Evolutionary conservation across 306 rosid species (phyloP).

Genomic region (Cucurbita moschata): DNA sequence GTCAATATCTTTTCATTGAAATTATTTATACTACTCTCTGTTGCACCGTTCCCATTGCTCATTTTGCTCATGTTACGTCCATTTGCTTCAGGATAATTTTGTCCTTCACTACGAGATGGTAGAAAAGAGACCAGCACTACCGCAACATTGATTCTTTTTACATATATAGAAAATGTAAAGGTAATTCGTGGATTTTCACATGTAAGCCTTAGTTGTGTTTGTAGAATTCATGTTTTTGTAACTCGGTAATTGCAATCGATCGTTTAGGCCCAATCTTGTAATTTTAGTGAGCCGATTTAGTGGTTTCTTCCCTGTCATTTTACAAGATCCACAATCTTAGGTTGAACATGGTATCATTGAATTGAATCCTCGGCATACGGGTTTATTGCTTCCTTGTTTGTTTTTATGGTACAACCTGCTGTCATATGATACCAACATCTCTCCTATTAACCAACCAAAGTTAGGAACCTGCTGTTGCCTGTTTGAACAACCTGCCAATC

Average conservation of each 20-base stretch:
- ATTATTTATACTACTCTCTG: not conserved
- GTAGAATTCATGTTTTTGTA: not conserved
- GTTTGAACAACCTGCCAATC: too few relatives aligned
- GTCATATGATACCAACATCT: too few relatives aligned
- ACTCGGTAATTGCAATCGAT: not conserved
- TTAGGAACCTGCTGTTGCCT: too few relatives aligned
- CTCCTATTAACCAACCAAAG: too few relatives aligned
- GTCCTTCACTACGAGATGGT: slow-evolving; percentile 56
- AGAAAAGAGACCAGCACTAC: slow-evolving; percentile 68
- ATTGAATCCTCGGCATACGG: too few relatives aligned
- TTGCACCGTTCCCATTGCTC: not conserved
- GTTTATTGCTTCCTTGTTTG: too few relatives aligned
- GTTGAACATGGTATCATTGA: too few relatives aligned
- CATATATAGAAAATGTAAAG: not conserved
- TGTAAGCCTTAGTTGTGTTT: not conserved
- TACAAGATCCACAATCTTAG: too few relatives aligned
- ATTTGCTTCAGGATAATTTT: slow-evolving; percentile 69
- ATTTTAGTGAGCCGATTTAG: not conserved
- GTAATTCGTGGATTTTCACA: not conserved
- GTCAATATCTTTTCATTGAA: not conserved
- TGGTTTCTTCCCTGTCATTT: too few relatives aligned
- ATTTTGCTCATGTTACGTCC: not conserved
- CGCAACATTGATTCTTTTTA: slow-evolving; percentile 39
- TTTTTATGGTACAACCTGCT: too few relatives aligned
- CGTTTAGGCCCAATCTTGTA: not conserved